A percentile compares a stretch with the other conserved stretches of the same genome.
These are phyloP conservation scores for Fraxinus albicans DNA, from an alignment of 305 asterid genomes.

Conservation along the genomic window DNA sequence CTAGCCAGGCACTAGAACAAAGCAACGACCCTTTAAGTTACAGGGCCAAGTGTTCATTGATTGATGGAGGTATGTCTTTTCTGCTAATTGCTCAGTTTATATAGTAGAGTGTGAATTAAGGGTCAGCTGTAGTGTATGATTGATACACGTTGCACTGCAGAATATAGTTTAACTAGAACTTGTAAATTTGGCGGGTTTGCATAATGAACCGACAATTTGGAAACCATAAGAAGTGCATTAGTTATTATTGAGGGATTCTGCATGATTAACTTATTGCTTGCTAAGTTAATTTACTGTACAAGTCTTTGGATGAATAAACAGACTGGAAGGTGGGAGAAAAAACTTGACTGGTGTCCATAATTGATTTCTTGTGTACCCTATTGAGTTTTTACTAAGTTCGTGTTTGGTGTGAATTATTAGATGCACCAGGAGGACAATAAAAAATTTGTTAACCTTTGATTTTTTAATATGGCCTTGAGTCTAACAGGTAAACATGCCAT, in stretches of 20 bases:
- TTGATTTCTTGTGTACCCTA: neutral
- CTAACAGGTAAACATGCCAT: neutral
- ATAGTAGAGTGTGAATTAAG: neutral
- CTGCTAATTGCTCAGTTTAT: constrained; percentile 7
- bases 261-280: neutral
- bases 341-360: neutral
- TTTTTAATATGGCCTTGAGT: neutral
- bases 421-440: neutral
- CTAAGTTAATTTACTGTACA: neutral
- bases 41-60: constrained; percentile 28
- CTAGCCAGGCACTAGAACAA: constrained; percentile 28
- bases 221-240: neutral
- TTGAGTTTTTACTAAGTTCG: neutral
- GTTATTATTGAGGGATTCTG: neutral
- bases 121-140: neutral
- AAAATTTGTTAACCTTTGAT: neutral
- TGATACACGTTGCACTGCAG: neutral
- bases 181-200: neutral
- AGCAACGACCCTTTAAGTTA: constrained; percentile 26
- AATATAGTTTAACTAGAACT: neutral
- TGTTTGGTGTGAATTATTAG: neutral
- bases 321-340: neutral
- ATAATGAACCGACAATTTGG: neutral
- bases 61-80: constrained; percentile 35
- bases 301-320: neutral